These are phyloP conservation scores for Cercis canadensis DNA, from an alignment of 306 rosid species.

Conservation along the genomic window DNA sequence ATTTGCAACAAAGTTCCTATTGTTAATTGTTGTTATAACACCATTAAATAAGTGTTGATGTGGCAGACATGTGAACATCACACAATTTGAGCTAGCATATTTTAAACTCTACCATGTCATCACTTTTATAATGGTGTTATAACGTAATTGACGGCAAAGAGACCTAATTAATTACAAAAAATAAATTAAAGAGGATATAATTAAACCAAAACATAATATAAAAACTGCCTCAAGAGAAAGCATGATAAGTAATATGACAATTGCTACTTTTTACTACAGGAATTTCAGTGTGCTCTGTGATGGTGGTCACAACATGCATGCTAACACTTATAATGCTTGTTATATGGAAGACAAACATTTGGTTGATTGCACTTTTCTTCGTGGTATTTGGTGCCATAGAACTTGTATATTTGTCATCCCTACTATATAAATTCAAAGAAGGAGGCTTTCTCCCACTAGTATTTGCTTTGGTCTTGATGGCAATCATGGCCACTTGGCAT, in stretches of 20 bases:
- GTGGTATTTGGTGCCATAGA: constrained; percentile 45
- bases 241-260: no score
- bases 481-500: constrained; percentile 65
- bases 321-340: constrained; percentile 57
- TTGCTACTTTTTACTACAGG: constrained; percentile 28
- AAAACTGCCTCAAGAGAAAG: neutral
- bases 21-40: no score
- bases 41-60: no score
- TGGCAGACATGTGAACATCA: no score
- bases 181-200: no score
- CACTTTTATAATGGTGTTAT: no score
- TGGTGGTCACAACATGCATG: constrained; percentile 59
- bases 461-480: constrained; percentile 47
- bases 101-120: no score
- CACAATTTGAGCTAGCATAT: no score
- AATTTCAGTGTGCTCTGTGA: constrained; percentile 60
- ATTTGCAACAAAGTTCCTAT: no score
- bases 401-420: constrained; percentile 45
- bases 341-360: constrained; percentile 65
- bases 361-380: constrained; percentile 51
- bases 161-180: no score
- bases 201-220: neutral
- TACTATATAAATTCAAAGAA: constrained; percentile 53
- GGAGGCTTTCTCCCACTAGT: constrained; percentile 66
- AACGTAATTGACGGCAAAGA: no score